Evolutionary conservation across 2,329 filamentous ascomycete species (phyloP).

Genomic region (Fusarium foetens): DNA sequence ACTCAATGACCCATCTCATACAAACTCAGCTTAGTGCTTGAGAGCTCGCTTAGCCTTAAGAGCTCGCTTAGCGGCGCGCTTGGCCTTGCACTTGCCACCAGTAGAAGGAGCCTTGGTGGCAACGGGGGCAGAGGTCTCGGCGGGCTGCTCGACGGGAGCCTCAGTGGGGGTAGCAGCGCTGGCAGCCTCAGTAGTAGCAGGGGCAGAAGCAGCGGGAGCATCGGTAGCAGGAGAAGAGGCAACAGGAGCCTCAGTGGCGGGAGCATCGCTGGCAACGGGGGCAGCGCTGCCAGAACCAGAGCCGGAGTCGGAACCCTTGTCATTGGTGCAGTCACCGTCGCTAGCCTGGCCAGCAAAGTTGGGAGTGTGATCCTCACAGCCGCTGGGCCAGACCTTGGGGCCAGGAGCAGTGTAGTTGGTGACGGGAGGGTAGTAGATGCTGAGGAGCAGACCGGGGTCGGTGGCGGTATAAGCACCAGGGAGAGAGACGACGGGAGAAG

Average conservation of each 20-base stretch:
- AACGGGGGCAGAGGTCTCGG: slow-evolving; percentile 11
- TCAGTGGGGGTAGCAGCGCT: slow-evolving; percentile 2
- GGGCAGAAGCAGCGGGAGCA: slow-evolving; percentile 26
- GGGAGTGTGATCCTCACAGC: slow-evolving; percentile 52
- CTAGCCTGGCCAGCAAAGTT: slow-evolving; percentile 48
- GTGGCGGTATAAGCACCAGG: slow-evolving; percentile 49
- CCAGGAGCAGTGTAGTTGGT: slow-evolving; percentile 49
- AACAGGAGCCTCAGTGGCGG: slow-evolving; percentile 7
- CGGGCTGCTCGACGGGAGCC: slow-evolving; percentile 17
- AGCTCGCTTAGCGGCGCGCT: slow-evolving; percentile 13
- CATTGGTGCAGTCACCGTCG: slow-evolving; percentile 52
- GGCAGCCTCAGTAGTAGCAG: slow-evolving; percentile 19
- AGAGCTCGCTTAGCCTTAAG: slow-evolving; percentile 15
- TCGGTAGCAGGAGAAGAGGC: slow-evolving; percentile 6
- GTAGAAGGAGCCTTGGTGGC: slow-evolving; percentile 29
- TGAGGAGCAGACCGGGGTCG: slow-evolving; percentile 49
- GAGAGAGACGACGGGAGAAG: slow-evolving; percentile 46
- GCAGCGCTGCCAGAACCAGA: slow-evolving; percentile 19
- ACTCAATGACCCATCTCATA: slow-evolving; percentile 2
- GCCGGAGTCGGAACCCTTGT: slow-evolving; percentile 27
- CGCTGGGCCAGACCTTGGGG: slow-evolving; percentile 49
- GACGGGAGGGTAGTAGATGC: slow-evolving; percentile 50
- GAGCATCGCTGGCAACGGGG: slow-evolving; percentile 16
- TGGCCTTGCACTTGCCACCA: slow-evolving; percentile 27
- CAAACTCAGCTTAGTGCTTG: slow-evolving; percentile 5